A percentile compares a stretch with the other conserved stretches of the same genome.
Evolutionary conservation across 2,329 filamentous ascomycete genomes (phyloP).

Genomic region (Pseudocercospora cruenta): DNA sequence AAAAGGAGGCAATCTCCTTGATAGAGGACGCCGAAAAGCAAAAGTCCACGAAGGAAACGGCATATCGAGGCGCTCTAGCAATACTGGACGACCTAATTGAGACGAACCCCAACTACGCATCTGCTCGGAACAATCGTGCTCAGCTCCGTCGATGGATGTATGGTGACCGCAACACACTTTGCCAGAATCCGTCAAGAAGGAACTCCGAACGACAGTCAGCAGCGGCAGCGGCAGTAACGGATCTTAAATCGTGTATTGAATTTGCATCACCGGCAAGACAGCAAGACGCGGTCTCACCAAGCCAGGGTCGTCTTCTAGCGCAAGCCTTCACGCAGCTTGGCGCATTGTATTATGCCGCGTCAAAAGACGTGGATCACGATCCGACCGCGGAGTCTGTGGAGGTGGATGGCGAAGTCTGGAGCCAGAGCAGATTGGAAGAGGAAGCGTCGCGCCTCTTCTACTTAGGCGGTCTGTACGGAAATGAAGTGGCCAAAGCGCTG

Average conservation of each 20-base stretch:
- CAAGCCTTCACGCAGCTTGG: conserved; percentile 69
- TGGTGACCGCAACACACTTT: conserved; percentile 54
- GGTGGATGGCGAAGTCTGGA: conserved; percentile 39
- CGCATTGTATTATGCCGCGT: conserved; percentile 36
- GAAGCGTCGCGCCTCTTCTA: conserved; percentile 60
- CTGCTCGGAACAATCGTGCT: conserved; percentile 73
- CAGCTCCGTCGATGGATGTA: conserved; percentile 56
- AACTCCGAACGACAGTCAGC: conserved; percentile 11
- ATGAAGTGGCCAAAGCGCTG: conserved; percentile 60
- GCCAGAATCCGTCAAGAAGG: conserved; percentile 13
- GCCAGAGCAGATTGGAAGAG: conserved; percentile 51
- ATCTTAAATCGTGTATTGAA: conserved; percentile 55
- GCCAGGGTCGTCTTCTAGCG: conserved; percentile 67
- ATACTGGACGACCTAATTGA: conserved; percentile 61
- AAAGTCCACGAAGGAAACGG: conserved; percentile 21
- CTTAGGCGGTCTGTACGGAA: conserved; percentile 58
- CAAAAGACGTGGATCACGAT: conserved; percentile 27
- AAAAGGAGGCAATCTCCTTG: conserved; percentile 33
- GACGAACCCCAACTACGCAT: conserved; percentile 68
- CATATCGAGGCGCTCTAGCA: conserved; percentile 31
- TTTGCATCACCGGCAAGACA: conserved; percentile 60
- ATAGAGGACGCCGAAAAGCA: conserved; percentile 31
- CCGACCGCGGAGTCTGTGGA: conserved; percentile 35
- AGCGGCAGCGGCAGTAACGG: conserved; percentile 34
- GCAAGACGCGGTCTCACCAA: conserved; percentile 61